phyloP scores from a whole-genome alignment of 768 basidiomycete genomes.

The Udeniomyces megalosporus region DNA sequence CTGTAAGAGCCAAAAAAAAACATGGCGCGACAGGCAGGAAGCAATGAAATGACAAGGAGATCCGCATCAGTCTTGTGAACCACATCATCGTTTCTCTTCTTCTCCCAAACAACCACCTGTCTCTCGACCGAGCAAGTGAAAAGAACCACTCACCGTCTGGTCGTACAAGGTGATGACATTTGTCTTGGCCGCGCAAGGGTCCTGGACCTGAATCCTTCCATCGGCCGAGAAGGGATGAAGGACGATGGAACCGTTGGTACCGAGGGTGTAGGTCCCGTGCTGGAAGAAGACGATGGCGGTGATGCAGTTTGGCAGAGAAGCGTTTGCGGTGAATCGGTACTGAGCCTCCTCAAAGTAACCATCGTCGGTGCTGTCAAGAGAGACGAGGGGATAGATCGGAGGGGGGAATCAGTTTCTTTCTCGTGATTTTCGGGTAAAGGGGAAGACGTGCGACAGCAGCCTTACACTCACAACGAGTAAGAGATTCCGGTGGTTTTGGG shows the following conservation, averaged over 20 bases:
- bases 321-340: slow-evolving; percentile 78
- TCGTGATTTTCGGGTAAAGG: background rate
- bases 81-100: too few relatives aligned
- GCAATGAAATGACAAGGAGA: background rate
- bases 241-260: slow-evolving; percentile 62
- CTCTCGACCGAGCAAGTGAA: background rate
- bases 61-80: too few relatives aligned
- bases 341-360: slow-evolving; percentile 77
- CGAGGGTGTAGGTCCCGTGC: slow-evolving; percentile 59
- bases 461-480: slow-evolving; percentile 70
- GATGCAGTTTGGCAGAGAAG: slow-evolving; percentile 71
- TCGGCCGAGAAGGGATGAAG: slow-evolving; percentile 55
- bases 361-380: slow-evolving; percentile 42
- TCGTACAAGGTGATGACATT: slow-evolving; percentile 78
- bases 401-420: slow-evolving; percentile 5
- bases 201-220: slow-evolving; percentile 87
- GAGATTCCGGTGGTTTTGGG: slow-evolving; percentile 73
- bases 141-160: slow-evolving; percentile 38
- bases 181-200: slow-evolving; percentile 74
- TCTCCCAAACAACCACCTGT: background rate
- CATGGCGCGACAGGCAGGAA: background rate
- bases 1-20: slow-evolving; percentile 31
- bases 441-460: background rate
- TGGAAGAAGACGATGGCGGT: slow-evolving; percentile 75
- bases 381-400: background rate